Percentiles rank a stretch among this genome's conserved stretches.
phyloP scores from a whole-genome alignment of 225 moss, liverwort and hornwort genomes.

The Sphagnum contortum region DNA sequence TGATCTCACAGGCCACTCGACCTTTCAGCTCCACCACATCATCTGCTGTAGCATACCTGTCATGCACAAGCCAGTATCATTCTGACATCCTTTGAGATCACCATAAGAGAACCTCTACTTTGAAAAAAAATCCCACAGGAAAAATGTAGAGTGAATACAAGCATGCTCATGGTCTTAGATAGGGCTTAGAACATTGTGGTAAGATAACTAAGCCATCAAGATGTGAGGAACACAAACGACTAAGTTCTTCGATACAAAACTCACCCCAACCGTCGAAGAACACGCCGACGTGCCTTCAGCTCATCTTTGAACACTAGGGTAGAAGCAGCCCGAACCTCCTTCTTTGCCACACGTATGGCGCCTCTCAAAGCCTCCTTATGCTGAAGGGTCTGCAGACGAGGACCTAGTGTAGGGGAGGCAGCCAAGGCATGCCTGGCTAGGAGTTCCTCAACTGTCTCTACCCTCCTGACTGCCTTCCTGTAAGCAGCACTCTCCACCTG shows the following conservation, averaged over 20 bases:
- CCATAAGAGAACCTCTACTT: too few species aligned
- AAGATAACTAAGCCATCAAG: too few species aligned
- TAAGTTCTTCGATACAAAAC: background rate
- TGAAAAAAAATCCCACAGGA: too few species aligned
- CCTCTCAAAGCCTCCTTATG: conserved; percentile 59
- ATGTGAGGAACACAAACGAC: too few species aligned
- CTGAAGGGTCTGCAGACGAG: conserved; percentile 46
- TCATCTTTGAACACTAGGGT: conserved; percentile 96
- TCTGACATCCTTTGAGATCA: too few species aligned
- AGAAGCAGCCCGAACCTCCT: conserved; percentile 76
- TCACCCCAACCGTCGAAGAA: conserved; percentile 80
- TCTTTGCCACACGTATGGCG: conserved; percentile 68
- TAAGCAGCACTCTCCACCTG: conserved; percentile 76
- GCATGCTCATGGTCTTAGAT: too few species aligned
- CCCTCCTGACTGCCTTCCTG: conserved; percentile 67
- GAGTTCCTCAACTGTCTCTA: conserved; percentile 78
- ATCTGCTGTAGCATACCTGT: conserved; percentile 73
- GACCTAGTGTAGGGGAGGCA: conserved; percentile 47
- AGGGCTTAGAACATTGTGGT: too few species aligned
- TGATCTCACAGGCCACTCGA: conserved; percentile 94
- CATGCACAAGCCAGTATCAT: too few species aligned
- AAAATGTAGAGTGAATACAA: too few species aligned
- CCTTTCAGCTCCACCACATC: conserved; percentile 91
- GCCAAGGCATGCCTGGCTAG: conserved; percentile 63
- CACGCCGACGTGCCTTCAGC: conserved; percentile 73